Evolutionary conservation across 305 asterid species (phyloP).

Genomic region (Fraxinus xanthoxyloides): DNA sequence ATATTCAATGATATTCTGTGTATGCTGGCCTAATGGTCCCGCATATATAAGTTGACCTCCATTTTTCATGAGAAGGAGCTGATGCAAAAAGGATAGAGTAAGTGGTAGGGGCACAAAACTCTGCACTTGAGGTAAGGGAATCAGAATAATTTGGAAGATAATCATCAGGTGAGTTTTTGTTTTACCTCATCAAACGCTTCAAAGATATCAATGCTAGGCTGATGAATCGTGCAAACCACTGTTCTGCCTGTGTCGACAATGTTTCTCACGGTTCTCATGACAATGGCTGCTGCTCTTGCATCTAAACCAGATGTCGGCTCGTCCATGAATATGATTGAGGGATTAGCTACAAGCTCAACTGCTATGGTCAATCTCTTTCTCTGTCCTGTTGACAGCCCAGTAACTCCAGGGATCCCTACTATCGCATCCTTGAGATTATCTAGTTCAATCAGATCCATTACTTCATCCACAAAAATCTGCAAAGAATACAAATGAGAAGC

Average conservation of each 20-base stretch:
- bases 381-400: slow-evolving; percentile 72
- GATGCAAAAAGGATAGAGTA: slow-evolving; percentile 6
- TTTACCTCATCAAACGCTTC: slow-evolving; percentile 71
- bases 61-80: slow-evolving; percentile 60
- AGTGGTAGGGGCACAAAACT: neutral
- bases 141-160: neutral
- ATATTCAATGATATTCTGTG: slow-evolving; percentile 43
- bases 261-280: slow-evolving; percentile 71
- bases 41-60: slow-evolving; percentile 65
- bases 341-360: slow-evolving; percentile 68
- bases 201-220: slow-evolving; percentile 64
- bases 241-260: slow-evolving; percentile 71
- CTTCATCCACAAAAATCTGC: slow-evolving; percentile 63
- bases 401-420: slow-evolving; percentile 66
- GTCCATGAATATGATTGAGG: slow-evolving; percentile 69
- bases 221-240: slow-evolving; percentile 74
- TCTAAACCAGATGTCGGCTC: slow-evolving; percentile 84
- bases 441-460: slow-evolving; percentile 70
- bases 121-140: neutral
- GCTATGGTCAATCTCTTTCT: slow-evolving; percentile 74
- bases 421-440: slow-evolving; percentile 55
- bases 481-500: slow-evolving; percentile 8
- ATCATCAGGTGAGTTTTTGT: neutral
- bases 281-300: slow-evolving; percentile 82
- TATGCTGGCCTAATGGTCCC: slow-evolving; percentile 54